phyloP scores from a whole-genome alignment of 2,329 filamentous ascomycete species.

The Teratosphaeria destructans region DNA sequence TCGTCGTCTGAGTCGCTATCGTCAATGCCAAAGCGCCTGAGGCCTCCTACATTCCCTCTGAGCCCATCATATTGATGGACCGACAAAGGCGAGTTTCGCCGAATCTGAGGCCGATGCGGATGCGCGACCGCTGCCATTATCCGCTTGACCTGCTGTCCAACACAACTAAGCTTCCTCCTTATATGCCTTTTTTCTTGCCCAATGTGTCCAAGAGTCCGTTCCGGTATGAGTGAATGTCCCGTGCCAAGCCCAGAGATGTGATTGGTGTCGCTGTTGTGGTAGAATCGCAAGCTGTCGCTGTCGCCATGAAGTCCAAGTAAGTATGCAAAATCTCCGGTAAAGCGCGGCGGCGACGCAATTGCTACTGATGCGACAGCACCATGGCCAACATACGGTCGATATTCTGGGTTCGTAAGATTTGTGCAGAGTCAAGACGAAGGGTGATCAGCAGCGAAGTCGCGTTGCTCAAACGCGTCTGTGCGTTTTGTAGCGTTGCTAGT shows the following conservation, averaged over 20 bases:
- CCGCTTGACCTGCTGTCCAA: conserved; percentile 12
- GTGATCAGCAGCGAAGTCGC: neutral
- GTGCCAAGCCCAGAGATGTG: neutral
- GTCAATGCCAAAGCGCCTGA: conserved; percentile 48
- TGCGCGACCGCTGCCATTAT: conserved; percentile 26
- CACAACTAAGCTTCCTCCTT: conserved; percentile 1
- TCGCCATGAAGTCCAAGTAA: conserved; percentile 19
- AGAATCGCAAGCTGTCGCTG: conserved; percentile 12
- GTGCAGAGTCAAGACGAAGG: neutral
- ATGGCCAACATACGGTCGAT: neutral
- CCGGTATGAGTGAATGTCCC: conserved; percentile 9
- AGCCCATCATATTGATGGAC: conserved; percentile 30
- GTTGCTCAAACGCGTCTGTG: neutral
- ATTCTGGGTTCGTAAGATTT: conserved; percentile 1
- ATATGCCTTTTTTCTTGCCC: neutral
- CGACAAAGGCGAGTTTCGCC: conserved; percentile 38
- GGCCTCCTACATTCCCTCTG: conserved; percentile 34
- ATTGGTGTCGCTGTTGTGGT: conserved; percentile 6
- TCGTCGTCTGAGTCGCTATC: conserved; percentile 88
- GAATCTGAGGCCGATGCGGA: conserved; percentile 21
- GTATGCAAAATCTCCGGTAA: conserved; percentile 18
- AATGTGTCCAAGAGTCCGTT: conserved; percentile 6
- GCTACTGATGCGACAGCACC: conserved; percentile 17
- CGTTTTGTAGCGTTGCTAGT: neutral
- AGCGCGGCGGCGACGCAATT: conserved; percentile 17